Base-by-base conservation (phyloP, 2,329 filamentous ascomycete genomes). In the Coniochaeta sp. region DNA sequence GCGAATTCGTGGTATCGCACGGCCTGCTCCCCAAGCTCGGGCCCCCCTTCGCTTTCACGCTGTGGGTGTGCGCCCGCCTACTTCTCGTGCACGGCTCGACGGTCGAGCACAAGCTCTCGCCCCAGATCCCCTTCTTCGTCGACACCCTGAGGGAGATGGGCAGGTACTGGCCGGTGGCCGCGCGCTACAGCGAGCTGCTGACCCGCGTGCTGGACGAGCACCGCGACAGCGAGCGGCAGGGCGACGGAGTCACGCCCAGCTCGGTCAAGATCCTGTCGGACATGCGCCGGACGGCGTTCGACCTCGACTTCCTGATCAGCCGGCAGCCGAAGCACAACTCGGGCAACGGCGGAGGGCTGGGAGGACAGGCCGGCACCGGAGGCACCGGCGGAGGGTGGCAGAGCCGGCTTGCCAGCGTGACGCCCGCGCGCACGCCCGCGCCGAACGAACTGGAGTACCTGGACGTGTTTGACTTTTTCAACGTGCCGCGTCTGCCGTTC, bases 391-490 rank as follows among this genome's bases (percentile, higher is more conserved):
- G 43, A n/a, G 58, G 57, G 19, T 67, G 65, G 64, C 71, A 74
- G 16, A 81, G 78, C 58, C 75, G 81, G 3, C 66, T 82, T 52
- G 76, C 80, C 2, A 83, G 79, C 65, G 74, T 78, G 24, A 87
- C 86, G 0, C 85, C 86, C 1, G 82, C 83, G 1, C 82, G 85
- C 64, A 89, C 87, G 33, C 89, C 90, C 0, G 89, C 86, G 11
- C 84, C 89, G 1, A 91, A 95, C 66, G 91, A 96, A 69, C 78
- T 96, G 3, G 93, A 96, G 71, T 96, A 96, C 70, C 78, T 96
- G 2, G 92, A 96, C 67, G 90, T 96, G 0, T 96, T 97, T 71
- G 91, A 95, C 67, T 96, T 96, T 70, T 97, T 96, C 79, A 96
- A 96, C 70, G 86, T 96, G 60, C 93, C 93, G 1, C 80, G 91